Conservation (phyloP, 306 rosid genomes). For the Prunus mume region DNA sequence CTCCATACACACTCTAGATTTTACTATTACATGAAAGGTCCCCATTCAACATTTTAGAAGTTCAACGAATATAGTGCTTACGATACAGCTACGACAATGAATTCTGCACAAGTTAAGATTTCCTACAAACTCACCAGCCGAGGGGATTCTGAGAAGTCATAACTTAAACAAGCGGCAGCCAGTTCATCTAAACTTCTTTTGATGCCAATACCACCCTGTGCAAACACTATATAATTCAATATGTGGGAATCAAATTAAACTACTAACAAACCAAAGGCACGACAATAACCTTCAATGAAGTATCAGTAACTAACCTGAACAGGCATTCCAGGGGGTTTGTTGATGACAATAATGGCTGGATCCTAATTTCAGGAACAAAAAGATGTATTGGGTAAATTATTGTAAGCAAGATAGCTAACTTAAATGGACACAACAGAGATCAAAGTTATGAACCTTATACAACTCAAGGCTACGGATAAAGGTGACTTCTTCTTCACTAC, state of each 20-base stretch:
- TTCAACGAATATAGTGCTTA: neutral
- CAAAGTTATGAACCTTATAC: slow-evolving; percentile 54
- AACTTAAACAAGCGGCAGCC: slow-evolving; percentile 70
- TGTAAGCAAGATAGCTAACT: neutral
- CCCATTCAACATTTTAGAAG: neutral
- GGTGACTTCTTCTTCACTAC: slow-evolving; percentile 51
- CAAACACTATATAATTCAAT: slow-evolving; percentile 17
- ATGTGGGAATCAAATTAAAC: slow-evolving; percentile 7
- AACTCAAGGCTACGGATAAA: slow-evolving; percentile 58
- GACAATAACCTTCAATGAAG: neutral
- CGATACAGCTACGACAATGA: neutral
- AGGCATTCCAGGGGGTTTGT: slow-evolving; percentile 93
- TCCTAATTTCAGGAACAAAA: slow-evolving; percentile 43
- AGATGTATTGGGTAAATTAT: neutral
- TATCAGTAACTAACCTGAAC: slow-evolving; percentile 60
- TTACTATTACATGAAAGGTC: neutral
- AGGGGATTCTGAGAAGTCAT: slow-evolving; percentile 66
- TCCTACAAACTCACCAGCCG: slow-evolving; percentile 62
- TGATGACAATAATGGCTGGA: slow-evolving; percentile 68
- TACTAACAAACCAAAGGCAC: neutral
- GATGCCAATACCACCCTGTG: slow-evolving; percentile 80
- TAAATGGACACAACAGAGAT: neutral
- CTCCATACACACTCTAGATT: neutral
- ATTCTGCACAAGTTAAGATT: neutral
- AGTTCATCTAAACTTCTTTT: slow-evolving; percentile 72